These are phyloP conservation scores for Suillus lakei DNA, from an alignment of 768 basidiomycete species.

Conservation along the genomic window DNA sequence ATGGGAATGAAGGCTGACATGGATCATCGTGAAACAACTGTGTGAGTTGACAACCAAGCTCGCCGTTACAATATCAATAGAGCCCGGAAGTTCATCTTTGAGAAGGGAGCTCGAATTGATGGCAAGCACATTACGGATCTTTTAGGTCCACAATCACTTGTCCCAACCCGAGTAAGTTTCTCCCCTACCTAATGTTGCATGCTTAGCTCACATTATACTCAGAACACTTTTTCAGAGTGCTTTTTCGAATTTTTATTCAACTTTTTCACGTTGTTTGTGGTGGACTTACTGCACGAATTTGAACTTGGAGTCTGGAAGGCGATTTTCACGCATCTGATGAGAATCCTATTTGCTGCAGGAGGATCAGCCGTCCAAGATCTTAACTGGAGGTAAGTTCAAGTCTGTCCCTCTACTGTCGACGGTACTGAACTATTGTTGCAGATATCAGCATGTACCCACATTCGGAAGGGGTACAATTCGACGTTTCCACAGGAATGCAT, in stretches of 20 bases:
- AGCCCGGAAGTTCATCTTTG: conserved; percentile 4
- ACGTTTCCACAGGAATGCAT: conserved; percentile 11
- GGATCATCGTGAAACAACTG: neutral
- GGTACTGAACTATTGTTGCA: neutral
- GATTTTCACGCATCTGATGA: conserved; percentile 39
- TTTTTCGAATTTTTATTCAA: conserved; percentile 21
- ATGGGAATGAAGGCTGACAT: conserved; percentile 20
- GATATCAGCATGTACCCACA: conserved; percentile 17
- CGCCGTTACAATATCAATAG: conserved; percentile 1
- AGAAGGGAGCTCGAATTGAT: conserved; percentile 6
- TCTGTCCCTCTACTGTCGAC: too few species aligned
- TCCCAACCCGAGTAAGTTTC: conserved; percentile 30
- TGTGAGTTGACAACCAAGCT: conserved; percentile 6
- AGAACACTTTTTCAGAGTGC: conserved; percentile 42
- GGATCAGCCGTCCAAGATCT: neutral
- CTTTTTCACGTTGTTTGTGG: conserved; percentile 30
- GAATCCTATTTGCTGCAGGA: conserved; percentile 23
- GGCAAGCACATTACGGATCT: neutral
- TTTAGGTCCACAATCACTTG: conserved; percentile 24
- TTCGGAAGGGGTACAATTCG: conserved; percentile 14
- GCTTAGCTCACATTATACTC: neutral
- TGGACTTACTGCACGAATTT: conserved; percentile 44
- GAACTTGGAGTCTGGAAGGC: conserved; percentile 44
- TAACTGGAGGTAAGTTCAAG: conserved; percentile 1
- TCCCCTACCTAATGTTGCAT: neutral